Evolutionary conservation across 495 filamentous ascomycete species (phyloP), one percentile per base, ranked within the genome.

Genomic region (Penicillium crystallinum): DNA sequence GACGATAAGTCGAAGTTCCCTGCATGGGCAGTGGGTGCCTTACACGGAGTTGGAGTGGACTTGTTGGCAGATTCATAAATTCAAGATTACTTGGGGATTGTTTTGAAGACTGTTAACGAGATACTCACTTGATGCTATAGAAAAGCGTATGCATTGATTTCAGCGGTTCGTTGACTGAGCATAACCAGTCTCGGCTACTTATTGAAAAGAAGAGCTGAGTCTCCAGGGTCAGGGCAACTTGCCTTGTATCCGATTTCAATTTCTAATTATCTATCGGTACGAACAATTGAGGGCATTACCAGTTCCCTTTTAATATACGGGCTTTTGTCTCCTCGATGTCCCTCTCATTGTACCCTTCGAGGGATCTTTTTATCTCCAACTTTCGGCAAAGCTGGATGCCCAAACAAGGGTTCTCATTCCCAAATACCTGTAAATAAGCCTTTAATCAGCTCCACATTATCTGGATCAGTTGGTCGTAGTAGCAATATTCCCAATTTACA

Each of bases 41-140:
- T 97, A 52, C 77, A 67, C 27, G 81, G 78, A 0, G 93, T 99
- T n/a, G 89, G 88, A 5, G 81, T 97, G 51, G 88, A 97, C 77
- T 62, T 98, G 52, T 61, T 86, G 51, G 74, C 63, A 21, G 67
- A 70, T 41, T 66, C 56, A 52, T 34, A n/a, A 50, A 3, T 1
- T 23, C 18, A 18, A 31, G 2, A 34, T 15, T 19, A 12, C 18
- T 25, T 15, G 21, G 8, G 6, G n/a, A 41, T 11, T 8, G 23
- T 10, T 1, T 27, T 17, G 22, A 42, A 42, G 22, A 41, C 2
- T 25, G 11, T 35, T 41, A 14, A 40, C 5, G 39, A 42, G 23
- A 27, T 0, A 17, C 22, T 17, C 23, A 29, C 3, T 42, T 27
- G 8, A 42, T 25, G 4, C 7, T n/a, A 18, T 25, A 42, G 23